Percentiles rank a stretch among this genome's conserved stretches.
These are phyloP conservation scores for Backusella psychrophila DNA, from an alignment of 192 early-diverging fungal species.

Conservation along the genomic window DNA sequence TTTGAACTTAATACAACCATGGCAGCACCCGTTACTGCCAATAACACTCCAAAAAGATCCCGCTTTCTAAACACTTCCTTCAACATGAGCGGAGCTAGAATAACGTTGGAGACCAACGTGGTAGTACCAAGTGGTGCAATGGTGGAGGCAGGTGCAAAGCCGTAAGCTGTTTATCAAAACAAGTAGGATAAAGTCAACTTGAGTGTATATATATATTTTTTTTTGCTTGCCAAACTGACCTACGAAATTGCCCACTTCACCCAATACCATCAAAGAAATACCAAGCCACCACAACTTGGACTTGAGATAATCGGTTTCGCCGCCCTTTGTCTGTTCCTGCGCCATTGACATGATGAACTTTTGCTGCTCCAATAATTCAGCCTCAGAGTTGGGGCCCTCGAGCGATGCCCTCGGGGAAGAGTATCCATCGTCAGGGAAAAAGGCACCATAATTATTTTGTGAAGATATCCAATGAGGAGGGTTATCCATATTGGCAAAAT, in stretches of 20 bases:
- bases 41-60: conserved; percentile 58
- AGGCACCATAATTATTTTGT: neutral
- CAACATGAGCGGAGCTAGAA: conserved; percentile 67
- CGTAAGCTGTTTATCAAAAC: conserved; percentile 51
- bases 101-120: conserved; percentile 66
- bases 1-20: conserved; percentile 63
- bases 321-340: conserved; percentile 15
- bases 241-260: conserved; percentile 52
- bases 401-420: conserved; percentile 31
- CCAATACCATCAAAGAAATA: conserved; percentile 62
- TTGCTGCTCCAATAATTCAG: conserved; percentile 14
- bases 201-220: neutral
- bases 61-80: conserved; percentile 58
- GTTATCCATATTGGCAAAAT: conserved; percentile 30
- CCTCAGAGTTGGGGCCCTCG: conserved; percentile 13
- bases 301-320: conserved; percentile 42
- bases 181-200: too few species aligned
- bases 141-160: conserved; percentile 70
- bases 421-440: conserved; percentile 41
- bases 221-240: conserved; percentile 15
- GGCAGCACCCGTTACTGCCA: conserved; percentile 62
- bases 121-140: conserved; percentile 76
- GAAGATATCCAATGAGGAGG: conserved; percentile 30
- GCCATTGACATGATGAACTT: conserved; percentile 28
- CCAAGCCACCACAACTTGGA: conserved; percentile 70